A percentile compares a stretch with the other conserved stretches of the same genome.
Evolutionary conservation across 495 filamentous ascomycete genomes (phyloP).

Genomic region (Cercophora sp.): DNA sequence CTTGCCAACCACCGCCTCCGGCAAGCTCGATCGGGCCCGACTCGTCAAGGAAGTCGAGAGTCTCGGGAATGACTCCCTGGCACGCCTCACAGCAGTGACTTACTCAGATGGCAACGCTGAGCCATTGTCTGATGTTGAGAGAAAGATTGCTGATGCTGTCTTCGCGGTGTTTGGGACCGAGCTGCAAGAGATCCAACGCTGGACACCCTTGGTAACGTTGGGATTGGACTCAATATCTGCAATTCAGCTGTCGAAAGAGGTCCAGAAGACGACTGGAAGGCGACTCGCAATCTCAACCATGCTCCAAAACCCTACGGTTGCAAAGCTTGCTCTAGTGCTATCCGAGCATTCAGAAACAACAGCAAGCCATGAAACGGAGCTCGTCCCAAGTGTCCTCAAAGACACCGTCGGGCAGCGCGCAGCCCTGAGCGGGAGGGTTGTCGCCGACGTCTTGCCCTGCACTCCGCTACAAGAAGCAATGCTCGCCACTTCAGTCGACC

Average conservation of each 20-base stretch:
- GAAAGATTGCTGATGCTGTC: slow-evolving; percentile 44
- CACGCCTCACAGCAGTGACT: slow-evolving; percentile 18
- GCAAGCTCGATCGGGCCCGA: slow-evolving; percentile 53
- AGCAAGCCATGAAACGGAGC: too few species aligned
- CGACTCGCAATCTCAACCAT: slow-evolving; percentile 59
- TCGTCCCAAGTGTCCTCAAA: too few species aligned
- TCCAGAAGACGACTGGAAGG: slow-evolving; percentile 39
- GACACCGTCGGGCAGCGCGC: too few species aligned
- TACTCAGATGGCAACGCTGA: slow-evolving; percentile 32
- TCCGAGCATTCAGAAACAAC: too few species aligned
- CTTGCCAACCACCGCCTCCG: slow-evolving; percentile 60
- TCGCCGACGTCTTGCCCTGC: slow-evolving; percentile 64
- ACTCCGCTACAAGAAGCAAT: slow-evolving; percentile 81
- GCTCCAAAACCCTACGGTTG: slow-evolving; percentile 56
- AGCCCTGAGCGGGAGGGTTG: slow-evolving; percentile 27
- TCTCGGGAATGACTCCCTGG: slow-evolving; percentile 17
- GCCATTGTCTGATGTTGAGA: slow-evolving; percentile 50
- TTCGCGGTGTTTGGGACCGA: slow-evolving; percentile 39
- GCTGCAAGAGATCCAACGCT: slow-evolving; percentile 53
- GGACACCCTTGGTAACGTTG: slow-evolving; percentile 46
- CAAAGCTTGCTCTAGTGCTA: slow-evolving; percentile 47
- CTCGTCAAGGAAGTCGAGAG: slow-evolving; percentile 17
- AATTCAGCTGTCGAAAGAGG: slow-evolving; percentile 56
- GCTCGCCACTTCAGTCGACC: slow-evolving; percentile 52
- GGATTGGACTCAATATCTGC: slow-evolving; percentile 81